phyloP scores from a whole-genome alignment of 139 green algal genomes.

The Chloropicon primus region DNA sequence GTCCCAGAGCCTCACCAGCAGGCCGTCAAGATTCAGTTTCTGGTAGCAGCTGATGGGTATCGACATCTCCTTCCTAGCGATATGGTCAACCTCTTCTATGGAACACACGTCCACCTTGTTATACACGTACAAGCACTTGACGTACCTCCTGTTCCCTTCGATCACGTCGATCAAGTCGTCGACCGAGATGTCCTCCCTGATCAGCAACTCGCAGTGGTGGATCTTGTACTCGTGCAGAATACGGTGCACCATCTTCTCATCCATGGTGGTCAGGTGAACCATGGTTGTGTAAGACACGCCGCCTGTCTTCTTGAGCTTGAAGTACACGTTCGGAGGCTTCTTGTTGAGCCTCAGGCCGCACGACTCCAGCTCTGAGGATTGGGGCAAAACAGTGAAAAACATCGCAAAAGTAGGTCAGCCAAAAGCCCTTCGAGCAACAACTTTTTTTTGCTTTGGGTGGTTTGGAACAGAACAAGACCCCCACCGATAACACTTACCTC shows the following conservation, averaged over 20 bases:
- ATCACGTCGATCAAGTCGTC: constrained; percentile 98
- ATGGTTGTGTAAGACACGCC: constrained; percentile 79
- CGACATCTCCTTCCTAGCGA: constrained; percentile 55
- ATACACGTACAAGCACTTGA: constrained; percentile 98
- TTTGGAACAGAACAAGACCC: no score
- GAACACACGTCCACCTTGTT: constrained; percentile 91
- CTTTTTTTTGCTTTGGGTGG: no score
- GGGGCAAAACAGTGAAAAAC: neutral
- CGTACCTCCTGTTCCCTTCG: constrained; percentile 80
- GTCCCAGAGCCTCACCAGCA: constrained; percentile 87
- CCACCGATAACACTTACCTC: no score
- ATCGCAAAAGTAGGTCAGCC: neutral
- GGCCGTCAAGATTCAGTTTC: constrained; percentile 80
- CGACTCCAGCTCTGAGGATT: neutral
- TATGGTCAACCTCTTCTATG: constrained; percentile 92
- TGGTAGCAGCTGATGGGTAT: constrained; percentile 78
- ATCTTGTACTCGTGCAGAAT: constrained; percentile 91
- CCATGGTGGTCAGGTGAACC: constrained; percentile 68
- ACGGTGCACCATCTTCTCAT: constrained; percentile 80
- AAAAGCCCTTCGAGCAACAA: no score
- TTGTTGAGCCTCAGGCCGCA: constrained; percentile 16
- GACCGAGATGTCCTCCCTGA: constrained; percentile 77
- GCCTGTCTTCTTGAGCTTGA: constrained; percentile 91
- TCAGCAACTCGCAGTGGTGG: constrained; percentile 73
- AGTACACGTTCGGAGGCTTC: constrained; percentile 71